These are phyloP conservation scores for Striga asiatica DNA, from an alignment of 257 asterid genomes.

Conservation along the genomic window DNA sequence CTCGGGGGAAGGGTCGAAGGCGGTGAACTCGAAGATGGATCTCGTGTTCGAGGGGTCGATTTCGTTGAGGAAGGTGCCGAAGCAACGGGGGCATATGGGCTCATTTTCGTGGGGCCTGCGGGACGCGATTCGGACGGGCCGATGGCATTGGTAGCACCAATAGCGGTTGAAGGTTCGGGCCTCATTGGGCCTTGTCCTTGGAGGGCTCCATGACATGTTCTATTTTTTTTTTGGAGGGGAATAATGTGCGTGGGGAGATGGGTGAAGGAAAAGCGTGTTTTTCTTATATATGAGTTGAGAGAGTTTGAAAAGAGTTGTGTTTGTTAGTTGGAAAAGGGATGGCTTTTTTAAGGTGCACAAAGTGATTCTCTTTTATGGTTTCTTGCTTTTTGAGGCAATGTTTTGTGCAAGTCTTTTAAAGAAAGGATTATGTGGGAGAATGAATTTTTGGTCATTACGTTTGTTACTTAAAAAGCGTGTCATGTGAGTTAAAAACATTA, in stretches of 20 bases:
- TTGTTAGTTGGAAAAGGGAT: conserved; percentile 25
- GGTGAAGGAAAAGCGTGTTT: too few species aligned
- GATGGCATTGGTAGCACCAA: conserved; percentile 90
- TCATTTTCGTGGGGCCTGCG: conserved; percentile 24
- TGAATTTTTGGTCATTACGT: too few species aligned
- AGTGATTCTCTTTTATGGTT: conserved; percentile 26
- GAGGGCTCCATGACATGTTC: conserved; percentile 31
- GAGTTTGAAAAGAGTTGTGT: background rate
- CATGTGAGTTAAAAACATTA: too few species aligned
- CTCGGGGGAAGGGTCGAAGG: conserved; percentile 66
- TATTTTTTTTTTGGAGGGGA: background rate
- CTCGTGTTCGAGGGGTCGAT: conserved; percentile 34
- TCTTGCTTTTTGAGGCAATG: conserved; percentile 17
- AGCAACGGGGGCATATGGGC: conserved; percentile 60
- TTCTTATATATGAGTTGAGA: background rate
- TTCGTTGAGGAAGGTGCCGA: conserved; percentile 46
- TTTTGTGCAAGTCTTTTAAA: conserved; percentile 23
- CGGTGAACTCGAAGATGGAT: conserved; percentile 40
- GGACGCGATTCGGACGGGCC: conserved; percentile 33
- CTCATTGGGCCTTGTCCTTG: conserved; percentile 14
- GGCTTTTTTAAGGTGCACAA: conserved; percentile 25
- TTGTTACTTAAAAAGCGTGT: too few species aligned
- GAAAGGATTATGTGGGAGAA: too few species aligned
- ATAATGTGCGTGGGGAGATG: background rate
- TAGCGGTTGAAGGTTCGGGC: conserved; percentile 35